These are phyloP conservation scores for Lipomyces sp. DNA, from an alignment of 805 yeast species.

Conservation along the genomic window DNA sequence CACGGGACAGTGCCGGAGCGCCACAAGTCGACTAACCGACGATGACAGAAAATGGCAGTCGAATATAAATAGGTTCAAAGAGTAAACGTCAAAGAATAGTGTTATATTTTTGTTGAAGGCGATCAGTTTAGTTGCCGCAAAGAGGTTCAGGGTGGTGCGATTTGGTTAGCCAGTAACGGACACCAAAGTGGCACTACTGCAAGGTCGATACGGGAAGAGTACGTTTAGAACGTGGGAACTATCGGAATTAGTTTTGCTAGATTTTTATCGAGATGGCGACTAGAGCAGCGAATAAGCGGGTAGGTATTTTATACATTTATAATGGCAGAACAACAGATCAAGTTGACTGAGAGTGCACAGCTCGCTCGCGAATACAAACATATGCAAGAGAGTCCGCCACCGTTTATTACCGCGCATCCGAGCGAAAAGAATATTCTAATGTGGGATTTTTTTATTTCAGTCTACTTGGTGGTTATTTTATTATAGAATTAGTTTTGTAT, in stretches of 20 bases:
- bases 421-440: slow-evolving; percentile 84
- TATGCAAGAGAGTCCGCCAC: slow-evolving; percentile 80
- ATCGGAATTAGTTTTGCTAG: neutral
- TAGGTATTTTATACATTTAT: slow-evolving; percentile 27
- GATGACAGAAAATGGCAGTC: neutral
- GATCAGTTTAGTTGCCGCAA: neutral
- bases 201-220: neutral
- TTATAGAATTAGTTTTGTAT: neutral
- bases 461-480: neutral
- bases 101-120: neutral
- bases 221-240: neutral
- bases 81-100: neutral
- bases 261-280: slow-evolving; percentile 42
- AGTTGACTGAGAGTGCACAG: slow-evolving; percentile 42
- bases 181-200: too few species aligned
- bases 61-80: neutral
- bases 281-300: slow-evolving; percentile 44
- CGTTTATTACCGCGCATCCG: slow-evolving; percentile 82
- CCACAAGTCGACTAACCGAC: neutral
- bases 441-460: slow-evolving; percentile 29
- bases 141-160: too few species aligned
- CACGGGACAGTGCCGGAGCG: too few species aligned
- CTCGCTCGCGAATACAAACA: slow-evolving; percentile 81
- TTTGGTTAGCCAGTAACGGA: too few species aligned
- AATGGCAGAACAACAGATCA: neutral